Conservation (phyloP, 768 basidiomycete species). For the Tylopilus sp. region DNA sequence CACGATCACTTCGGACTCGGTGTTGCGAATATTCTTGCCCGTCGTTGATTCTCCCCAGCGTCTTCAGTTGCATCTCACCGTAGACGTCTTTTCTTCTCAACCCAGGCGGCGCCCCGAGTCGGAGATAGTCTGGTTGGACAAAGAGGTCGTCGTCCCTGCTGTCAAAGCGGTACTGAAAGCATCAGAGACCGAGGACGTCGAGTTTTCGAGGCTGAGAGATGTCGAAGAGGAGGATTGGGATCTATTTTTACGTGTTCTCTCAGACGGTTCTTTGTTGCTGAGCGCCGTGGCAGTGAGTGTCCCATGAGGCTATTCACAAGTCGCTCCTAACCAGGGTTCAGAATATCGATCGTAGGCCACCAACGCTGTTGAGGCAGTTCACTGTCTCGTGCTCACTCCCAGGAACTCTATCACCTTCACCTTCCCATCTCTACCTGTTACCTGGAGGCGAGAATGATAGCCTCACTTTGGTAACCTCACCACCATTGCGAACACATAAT, state of each 20-base stretch:
- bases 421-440: conserved; percentile 51
- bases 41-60: conserved; percentile 83
- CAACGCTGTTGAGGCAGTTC: conserved; percentile 75
- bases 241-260: conserved; percentile 67
- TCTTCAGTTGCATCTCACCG: conserved; percentile 78
- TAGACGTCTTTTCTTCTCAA: conserved; percentile 66
- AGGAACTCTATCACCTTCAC: conserved; percentile 43
- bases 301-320: background rate
- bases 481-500: conserved; percentile 61
- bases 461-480: conserved; percentile 60
- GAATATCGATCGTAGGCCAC: conserved; percentile 89
- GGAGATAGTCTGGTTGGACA: conserved; percentile 67
- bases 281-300: conserved; percentile 66
- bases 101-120: conserved; percentile 35
- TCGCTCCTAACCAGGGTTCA: conserved; percentile 29
- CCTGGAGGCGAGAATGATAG: conserved; percentile 41
- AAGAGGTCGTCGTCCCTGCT: conserved; percentile 50
- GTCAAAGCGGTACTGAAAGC: conserved; percentile 44
- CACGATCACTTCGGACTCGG: conserved; percentile 79
- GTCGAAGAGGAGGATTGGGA: conserved; percentile 75
- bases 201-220: conserved; percentile 49
- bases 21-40: conserved; percentile 80
- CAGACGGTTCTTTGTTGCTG: conserved; percentile 70
- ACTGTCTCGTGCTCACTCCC: conserved; percentile 64
- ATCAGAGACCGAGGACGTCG: background rate